These are phyloP conservation scores for Pichia sp. DNA, from an alignment of 1,139 yeast genomes.

Conservation along the genomic window DNA sequence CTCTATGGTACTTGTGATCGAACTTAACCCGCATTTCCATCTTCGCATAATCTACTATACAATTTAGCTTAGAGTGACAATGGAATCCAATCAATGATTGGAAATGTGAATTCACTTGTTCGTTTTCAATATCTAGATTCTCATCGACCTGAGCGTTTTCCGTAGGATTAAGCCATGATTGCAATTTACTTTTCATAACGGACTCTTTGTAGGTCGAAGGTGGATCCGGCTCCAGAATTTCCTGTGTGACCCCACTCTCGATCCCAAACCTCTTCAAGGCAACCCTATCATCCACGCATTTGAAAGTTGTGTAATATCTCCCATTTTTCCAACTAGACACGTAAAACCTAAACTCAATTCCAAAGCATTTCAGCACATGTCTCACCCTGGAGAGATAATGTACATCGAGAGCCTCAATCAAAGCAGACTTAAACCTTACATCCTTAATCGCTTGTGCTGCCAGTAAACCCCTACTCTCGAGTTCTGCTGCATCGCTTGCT, in stretches of 20 bases:
- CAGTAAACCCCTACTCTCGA: neutral
- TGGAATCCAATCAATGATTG: conserved; percentile 1
- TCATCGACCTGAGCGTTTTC: conserved; percentile 1
- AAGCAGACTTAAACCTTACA: conserved; percentile 4
- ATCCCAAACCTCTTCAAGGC: conserved; percentile 15
- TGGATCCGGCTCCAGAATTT: neutral
- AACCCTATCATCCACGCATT: conserved; percentile 22
- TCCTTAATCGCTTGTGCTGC: conserved; percentile 4
- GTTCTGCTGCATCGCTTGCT: neutral
- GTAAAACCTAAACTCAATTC: conserved; percentile 20
- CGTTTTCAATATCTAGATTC: conserved; percentile 7
- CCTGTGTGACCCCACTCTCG: neutral
- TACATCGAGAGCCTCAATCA: conserved; percentile 14
- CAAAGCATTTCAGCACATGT: conserved; percentile 16
- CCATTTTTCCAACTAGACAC: conserved; percentile 26
- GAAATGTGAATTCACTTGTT: conserved; percentile 2
- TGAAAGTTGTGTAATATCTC: conserved; percentile 24
- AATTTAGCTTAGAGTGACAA: conserved; percentile 8
- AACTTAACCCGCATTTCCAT: conserved; percentile 4
- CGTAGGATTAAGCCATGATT: conserved; percentile 8
- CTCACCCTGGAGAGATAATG: conserved; percentile 24
- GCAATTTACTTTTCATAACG: conserved; percentile 5
- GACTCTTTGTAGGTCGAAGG: neutral
- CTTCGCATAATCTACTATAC: conserved; percentile 8
- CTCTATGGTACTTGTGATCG: conserved; percentile 7